Evolutionary conservation across 352 stramenopile species (phyloP).

Genomic region (Nothophytophthora sp.): DNA sequence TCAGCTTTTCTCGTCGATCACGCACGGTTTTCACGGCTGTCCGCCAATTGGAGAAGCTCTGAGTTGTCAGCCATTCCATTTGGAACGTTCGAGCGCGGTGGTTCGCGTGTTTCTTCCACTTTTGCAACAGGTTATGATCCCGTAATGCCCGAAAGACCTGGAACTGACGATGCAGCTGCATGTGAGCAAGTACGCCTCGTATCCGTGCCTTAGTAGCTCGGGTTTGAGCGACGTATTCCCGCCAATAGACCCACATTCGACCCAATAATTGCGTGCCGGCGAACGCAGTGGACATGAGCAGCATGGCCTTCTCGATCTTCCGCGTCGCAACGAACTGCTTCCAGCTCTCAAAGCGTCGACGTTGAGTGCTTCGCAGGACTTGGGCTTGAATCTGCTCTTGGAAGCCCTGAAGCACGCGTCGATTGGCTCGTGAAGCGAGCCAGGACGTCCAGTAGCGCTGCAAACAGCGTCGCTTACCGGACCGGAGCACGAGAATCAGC

Average conservation of each 20-base stretch:
- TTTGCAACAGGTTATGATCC: background rate
- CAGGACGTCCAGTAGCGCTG: slow-evolving; percentile 25
- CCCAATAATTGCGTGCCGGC: slow-evolving; percentile 14
- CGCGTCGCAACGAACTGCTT: slow-evolving; percentile 23
- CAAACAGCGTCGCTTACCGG: slow-evolving; percentile 15
- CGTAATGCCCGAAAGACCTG: slow-evolving; percentile 18
- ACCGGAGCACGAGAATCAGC: slow-evolving; percentile 27
- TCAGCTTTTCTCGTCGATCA: slow-evolving; percentile 23
- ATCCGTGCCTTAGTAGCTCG: slow-evolving; percentile 22
- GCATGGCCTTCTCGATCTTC: slow-evolving; percentile 34
- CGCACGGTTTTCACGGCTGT: background rate
- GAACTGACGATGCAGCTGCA: slow-evolving; percentile 25
- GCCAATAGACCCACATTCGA: slow-evolving; percentile 23
- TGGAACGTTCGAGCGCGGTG: background rate
- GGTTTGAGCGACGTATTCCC: slow-evolving; percentile 6
- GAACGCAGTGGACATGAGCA: slow-evolving; percentile 28
- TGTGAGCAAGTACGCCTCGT: slow-evolving; percentile 20
- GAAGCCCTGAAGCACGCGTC: slow-evolving; percentile 16
- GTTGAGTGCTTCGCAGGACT: slow-evolving; percentile 17
- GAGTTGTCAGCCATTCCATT: background rate
- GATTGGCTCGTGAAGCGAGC: slow-evolving; percentile 7
- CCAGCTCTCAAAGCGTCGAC: slow-evolving; percentile 20
- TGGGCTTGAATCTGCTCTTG: slow-evolving; percentile 23
- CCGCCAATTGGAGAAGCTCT: slow-evolving; percentile 30
- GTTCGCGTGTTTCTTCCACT: slow-evolving; percentile 3